phyloP scores from a whole-genome alignment of 192 early-diverging fungal genomes.

The Linnemannia hyalina region DNA sequence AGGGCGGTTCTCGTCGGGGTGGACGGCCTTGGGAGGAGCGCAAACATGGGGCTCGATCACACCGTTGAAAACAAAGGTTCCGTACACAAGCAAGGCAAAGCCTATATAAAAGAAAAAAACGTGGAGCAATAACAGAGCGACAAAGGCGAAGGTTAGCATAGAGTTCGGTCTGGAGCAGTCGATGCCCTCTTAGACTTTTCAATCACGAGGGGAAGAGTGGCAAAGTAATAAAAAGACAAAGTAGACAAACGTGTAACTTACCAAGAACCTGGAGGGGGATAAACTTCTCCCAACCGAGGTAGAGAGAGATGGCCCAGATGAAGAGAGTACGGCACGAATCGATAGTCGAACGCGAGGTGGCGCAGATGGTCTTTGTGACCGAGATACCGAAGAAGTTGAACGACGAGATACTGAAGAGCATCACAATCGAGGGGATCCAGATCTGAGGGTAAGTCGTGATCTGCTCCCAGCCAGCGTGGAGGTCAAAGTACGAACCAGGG shows the following conservation, averaged over 20 bases:
- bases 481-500: conserved; percentile 88
- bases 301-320: conserved; percentile 93
- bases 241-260: conserved; percentile 16
- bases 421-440: conserved; percentile 82
- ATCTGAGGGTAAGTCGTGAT: conserved; percentile 71
- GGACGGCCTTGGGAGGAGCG: conserved; percentile 34
- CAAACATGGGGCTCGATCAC: conserved; percentile 77
- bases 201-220: not conserved
- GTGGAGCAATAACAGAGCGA: not conserved
- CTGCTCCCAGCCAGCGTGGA: conserved; percentile 79
- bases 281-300: conserved; percentile 96
- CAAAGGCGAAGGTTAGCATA: not conserved
- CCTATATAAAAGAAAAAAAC: conserved; percentile 34
- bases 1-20: conserved; percentile 37
- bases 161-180: not conserved
- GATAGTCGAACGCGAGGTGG: conserved; percentile 94
- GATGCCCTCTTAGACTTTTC: not conserved
- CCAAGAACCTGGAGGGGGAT: conserved; percentile 94
- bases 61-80: conserved; percentile 94
- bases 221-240: not conserved
- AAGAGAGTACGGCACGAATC: conserved; percentile 97
- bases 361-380: conserved; percentile 87
- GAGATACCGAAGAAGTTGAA: conserved; percentile 97
- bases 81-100: conserved; percentile 76
- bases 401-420: conserved; percentile 92